These are phyloP conservation scores for Dichotomocladium elegans DNA, from an alignment of 371 early-diverging fungal genomes.

Conservation along the genomic window DNA sequence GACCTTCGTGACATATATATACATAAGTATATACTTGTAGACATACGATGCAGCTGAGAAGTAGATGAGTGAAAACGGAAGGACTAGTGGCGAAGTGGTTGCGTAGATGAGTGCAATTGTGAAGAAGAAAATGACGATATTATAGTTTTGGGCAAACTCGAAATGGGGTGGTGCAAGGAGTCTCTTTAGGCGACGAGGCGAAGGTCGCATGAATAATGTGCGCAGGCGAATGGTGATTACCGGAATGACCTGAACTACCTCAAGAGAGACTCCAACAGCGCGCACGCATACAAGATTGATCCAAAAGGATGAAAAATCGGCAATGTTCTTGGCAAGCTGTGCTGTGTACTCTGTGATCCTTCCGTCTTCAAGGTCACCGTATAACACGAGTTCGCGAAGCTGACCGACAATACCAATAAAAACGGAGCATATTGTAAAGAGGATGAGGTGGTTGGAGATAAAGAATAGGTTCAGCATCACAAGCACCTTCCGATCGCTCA, in stretches of 20 bases:
- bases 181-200: slow-evolving; percentile 65
- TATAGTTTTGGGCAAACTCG: slow-evolving; percentile 68
- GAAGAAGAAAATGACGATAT: slow-evolving; percentile 68
- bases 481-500: slow-evolving; percentile 59
- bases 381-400: slow-evolving; percentile 26
- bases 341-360: slow-evolving; percentile 16
- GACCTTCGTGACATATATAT: slow-evolving; percentile 59
- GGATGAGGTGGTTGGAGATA: slow-evolving; percentile 57
- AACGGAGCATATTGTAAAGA: slow-evolving; percentile 52
- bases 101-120: slow-evolving; percentile 74
- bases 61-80: slow-evolving; percentile 66
- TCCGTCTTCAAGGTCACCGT: slow-evolving; percentile 9
- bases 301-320: slow-evolving; percentile 53
- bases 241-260: slow-evolving; percentile 65
- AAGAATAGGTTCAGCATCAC: slow-evolving; percentile 72
- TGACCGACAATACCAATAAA: slow-evolving; percentile 48
- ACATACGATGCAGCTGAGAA: slow-evolving; percentile 64
- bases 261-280: slow-evolving; percentile 46
- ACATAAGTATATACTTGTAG: slow-evolving; percentile 74
- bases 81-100: slow-evolving; percentile 69
- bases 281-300: slow-evolving; percentile 62
- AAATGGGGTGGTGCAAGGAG: slow-evolving; percentile 68
- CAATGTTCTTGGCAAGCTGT: slow-evolving; percentile 33
- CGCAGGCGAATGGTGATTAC: slow-evolving; percentile 51
- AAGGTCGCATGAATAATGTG: slow-evolving; percentile 54